A percentile compares a stretch with the other conserved stretches of the same genome.
Evolutionary conservation across 139 green algal genomes (phyloP).

Genomic region (Mesotaenium endlicherianum): DNA sequence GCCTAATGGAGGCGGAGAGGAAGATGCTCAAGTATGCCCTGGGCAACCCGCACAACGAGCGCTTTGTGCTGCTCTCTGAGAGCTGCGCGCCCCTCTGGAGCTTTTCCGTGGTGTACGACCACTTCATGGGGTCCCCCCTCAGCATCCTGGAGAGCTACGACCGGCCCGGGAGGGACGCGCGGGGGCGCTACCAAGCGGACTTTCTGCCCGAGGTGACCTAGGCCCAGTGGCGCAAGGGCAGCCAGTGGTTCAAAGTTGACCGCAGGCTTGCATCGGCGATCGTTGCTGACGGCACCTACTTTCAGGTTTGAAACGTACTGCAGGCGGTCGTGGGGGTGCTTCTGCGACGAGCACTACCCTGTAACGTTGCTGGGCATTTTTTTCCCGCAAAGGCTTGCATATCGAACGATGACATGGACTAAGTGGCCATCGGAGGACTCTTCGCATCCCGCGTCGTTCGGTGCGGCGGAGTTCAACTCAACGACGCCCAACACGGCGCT

Average conservation of each 20-base stretch:
- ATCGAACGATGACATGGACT: neutral
- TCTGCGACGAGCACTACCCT: conserved; percentile 12
- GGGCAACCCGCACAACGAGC: conserved; percentile 22
- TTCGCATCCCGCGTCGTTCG: neutral
- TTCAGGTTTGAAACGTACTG: conserved; percentile 7
- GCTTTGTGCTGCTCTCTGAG: conserved; percentile 35
- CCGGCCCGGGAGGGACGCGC: neutral
- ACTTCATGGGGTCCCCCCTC: conserved; percentile 13
- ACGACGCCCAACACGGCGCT: too few relatives aligned
- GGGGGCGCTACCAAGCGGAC: neutral
- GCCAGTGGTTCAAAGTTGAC: conserved; percentile 22
- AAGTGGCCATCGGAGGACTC: neutral
- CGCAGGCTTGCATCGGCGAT: neutral
- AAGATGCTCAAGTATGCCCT: conserved; percentile 20
- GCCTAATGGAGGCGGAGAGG: conserved; percentile 18
- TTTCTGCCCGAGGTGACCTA: neutral
- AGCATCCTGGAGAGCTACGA: conserved; percentile 8
- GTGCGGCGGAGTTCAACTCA: neutral
- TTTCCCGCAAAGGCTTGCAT: neutral
- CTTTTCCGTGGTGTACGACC: conserved; percentile 11
- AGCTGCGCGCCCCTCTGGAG: conserved; percentile 27
- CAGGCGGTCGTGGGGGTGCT: neutral
- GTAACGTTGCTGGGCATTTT: conserved; percentile 13
- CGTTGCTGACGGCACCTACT: conserved; percentile 4
- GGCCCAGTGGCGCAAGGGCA: conserved; percentile 5